A percentile compares a stretch with the other conserved stretches of the same genome.
Conservation (phyloP, 257 asterid genomes). For the Knoxia roxburghii region DNA sequence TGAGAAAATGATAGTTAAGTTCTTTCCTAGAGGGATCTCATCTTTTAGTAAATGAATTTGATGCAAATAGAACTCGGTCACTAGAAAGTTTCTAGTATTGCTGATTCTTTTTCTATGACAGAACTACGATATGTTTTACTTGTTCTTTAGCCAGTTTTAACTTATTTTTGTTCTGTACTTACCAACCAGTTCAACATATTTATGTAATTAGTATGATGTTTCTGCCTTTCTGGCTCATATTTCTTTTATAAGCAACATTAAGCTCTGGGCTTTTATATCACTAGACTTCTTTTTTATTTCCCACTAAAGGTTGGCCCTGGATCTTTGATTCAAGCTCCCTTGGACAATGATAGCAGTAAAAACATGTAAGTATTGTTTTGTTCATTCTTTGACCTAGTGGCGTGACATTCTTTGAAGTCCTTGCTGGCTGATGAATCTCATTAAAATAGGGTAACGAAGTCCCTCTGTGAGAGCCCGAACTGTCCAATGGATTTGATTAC, state of each 20-base stretch:
- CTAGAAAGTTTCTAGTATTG: not conserved
- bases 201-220: not conserved
- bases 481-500: constrained; percentile 86
- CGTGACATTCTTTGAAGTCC: not conserved
- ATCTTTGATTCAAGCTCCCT: constrained; percentile 93
- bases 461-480: constrained; percentile 73
- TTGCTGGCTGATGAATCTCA: not conserved
- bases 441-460: constrained; percentile 65
- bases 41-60: not conserved
- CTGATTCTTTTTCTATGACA: not conserved
- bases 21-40: too few relatives aligned
- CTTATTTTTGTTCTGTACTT: not conserved
- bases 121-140: not conserved
- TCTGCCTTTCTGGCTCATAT: not conserved
- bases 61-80: not conserved
- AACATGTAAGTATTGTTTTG: constrained; percentile 46
- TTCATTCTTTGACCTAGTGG: constrained; percentile 7
- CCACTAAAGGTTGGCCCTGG: constrained; percentile 75
- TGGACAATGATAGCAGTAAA: constrained; percentile 68
- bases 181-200: not conserved
- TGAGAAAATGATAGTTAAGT: too few relatives aligned
- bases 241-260: constrained; percentile 8
- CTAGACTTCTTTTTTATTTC: constrained; percentile 13
- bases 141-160: not conserved
- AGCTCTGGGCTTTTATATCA: constrained; percentile 19